Evolutionary conservation across 352 stramenopile species (phyloP).

Genomic region (Phytophthora podocarpi): DNA sequence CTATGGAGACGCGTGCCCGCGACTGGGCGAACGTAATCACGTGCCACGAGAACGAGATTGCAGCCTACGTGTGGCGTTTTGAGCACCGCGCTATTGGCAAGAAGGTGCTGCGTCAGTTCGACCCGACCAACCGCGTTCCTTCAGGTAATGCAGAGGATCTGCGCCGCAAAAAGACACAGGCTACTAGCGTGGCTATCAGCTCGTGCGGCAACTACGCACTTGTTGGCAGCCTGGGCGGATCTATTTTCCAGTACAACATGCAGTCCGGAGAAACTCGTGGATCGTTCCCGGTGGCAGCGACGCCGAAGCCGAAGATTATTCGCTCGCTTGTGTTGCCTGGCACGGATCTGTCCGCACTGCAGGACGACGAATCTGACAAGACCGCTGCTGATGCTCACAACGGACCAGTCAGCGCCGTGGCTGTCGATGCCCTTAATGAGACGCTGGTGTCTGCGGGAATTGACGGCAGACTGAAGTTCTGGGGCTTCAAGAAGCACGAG

Average conservation of each 20-base stretch:
- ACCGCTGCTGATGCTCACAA: constrained; percentile 58
- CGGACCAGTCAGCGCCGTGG: constrained; percentile 85
- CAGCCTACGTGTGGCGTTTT: constrained; percentile 95
- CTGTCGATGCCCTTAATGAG: constrained; percentile 87
- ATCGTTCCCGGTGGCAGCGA: constrained; percentile 88
- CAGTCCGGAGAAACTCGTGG: constrained; percentile 93
- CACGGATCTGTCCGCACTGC: constrained; percentile 27
- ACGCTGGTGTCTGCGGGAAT: constrained; percentile 84
- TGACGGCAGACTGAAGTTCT: constrained; percentile 92
- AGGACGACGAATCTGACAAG: constrained; percentile 40
- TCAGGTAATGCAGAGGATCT: constrained; percentile 64
- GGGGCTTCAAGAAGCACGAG: constrained; percentile 85
- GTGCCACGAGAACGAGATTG: constrained; percentile 92
- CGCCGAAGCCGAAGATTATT: constrained; percentile 68
- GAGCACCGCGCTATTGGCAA: constrained; percentile 93
- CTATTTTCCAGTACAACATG: constrained; percentile 96
- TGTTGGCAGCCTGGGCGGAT: constrained; percentile 91
- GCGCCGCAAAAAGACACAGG: constrained; percentile 68
- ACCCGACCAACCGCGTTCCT: constrained; percentile 71
- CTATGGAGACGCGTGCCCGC: constrained; percentile 87
- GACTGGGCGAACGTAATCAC: constrained; percentile 96
- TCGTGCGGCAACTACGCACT: constrained; percentile 96
- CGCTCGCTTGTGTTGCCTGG: constrained; percentile 68
- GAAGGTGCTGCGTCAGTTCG: constrained; percentile 90
- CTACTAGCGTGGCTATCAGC: constrained; percentile 75